Evolutionary conservation across 1,284 basidiomycete species (phyloP).

Genomic region (Marasmius sp.): DNA sequence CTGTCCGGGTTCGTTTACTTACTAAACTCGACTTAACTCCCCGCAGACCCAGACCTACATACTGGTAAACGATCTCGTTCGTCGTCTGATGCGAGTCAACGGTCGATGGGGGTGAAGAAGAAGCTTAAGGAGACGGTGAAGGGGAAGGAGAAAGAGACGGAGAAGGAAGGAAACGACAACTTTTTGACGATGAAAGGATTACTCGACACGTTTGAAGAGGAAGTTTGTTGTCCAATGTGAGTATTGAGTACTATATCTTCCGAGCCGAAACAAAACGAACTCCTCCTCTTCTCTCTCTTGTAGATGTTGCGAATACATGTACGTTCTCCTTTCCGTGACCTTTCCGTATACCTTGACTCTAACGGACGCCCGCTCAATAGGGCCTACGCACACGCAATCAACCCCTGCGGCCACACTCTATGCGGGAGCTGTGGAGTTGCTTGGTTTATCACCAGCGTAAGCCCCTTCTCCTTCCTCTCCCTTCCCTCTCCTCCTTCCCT

Average conservation of each 20-base stretch:
- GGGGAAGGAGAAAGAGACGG: slow-evolving; percentile 1
- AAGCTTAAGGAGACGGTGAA: not conserved
- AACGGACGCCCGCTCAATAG: slow-evolving; percentile 26
- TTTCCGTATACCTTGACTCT: not conserved
- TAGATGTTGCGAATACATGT: slow-evolving; percentile 60
- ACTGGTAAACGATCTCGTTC: too few species aligned
- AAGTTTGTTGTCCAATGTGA: slow-evolving; percentile 57
- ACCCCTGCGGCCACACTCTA: slow-evolving; percentile 58
- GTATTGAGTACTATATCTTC: too few species aligned
- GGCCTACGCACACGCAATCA: slow-evolving; percentile 49
- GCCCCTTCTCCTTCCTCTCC: slow-evolving; percentile 7
- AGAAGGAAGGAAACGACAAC: not conserved
- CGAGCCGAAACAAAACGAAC: too few species aligned
- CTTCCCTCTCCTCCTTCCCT: not conserved
- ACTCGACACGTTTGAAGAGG: slow-evolving; percentile 45
- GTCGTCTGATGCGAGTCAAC: too few species aligned
- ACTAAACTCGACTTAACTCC: slow-evolving; percentile 10
- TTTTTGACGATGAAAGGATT: slow-evolving; percentile 11
- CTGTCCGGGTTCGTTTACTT: slow-evolving; percentile 4
- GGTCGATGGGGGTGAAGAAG: too few species aligned
- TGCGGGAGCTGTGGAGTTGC: slow-evolving; percentile 53
- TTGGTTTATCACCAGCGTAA: slow-evolving; percentile 47
- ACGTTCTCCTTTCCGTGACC: slow-evolving; percentile 23
- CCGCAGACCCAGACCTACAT: too few species aligned
- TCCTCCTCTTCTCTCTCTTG: not conserved